Evolutionary conservation across 2,329 filamentous ascomycete genomes (phyloP).

Genomic region (Sporothrix schenckii): DNA sequence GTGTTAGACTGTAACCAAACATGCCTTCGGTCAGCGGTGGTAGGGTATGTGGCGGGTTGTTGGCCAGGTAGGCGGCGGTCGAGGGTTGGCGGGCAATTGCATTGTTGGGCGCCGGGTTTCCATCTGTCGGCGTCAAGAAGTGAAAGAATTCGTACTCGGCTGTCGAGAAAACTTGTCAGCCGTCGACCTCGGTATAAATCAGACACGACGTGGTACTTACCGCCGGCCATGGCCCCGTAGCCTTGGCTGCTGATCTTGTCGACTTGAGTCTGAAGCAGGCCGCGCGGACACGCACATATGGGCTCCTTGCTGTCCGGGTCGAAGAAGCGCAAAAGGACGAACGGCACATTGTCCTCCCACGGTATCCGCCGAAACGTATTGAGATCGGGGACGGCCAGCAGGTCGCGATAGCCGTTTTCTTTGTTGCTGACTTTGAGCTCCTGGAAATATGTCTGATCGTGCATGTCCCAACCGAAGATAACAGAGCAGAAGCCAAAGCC

Average conservation of each 20-base stretch:
- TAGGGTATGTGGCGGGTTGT: conserved; percentile 72
- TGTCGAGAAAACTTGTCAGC: conserved; percentile 44
- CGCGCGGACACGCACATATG: conserved; percentile 77
- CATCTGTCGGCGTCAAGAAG: conserved; percentile 68
- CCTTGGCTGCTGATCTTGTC: conserved; percentile 68
- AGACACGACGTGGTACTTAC: conserved; percentile 49
- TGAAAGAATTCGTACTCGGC: conserved; percentile 96
- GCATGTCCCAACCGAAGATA: conserved; percentile 97
- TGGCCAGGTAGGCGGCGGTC: conserved; percentile 71
- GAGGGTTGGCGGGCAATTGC: conserved; percentile 55
- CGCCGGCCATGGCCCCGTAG: conserved; percentile 86
- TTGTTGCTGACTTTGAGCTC: conserved; percentile 88
- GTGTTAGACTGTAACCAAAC: conserved; percentile 91
- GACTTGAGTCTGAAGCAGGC: conserved; percentile 69
- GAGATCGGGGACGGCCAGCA: conserved; percentile 81
- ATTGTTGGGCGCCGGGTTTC: conserved; percentile 38
- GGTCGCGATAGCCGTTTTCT: conserved; percentile 84
- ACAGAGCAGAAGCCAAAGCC: conserved; percentile 95
- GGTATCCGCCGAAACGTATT: conserved; percentile 79
- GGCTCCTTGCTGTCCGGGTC: conserved; percentile 76
- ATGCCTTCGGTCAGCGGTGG: conserved; percentile 87
- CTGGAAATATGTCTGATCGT: conserved; percentile 84
- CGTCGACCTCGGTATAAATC: neutral
- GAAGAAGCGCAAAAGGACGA: conserved; percentile 81
- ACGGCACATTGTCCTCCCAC: conserved; percentile 84